phyloP scores from a whole-genome alignment of 176 grass and related monocot species.

The Musa schizocarpa region DNA sequence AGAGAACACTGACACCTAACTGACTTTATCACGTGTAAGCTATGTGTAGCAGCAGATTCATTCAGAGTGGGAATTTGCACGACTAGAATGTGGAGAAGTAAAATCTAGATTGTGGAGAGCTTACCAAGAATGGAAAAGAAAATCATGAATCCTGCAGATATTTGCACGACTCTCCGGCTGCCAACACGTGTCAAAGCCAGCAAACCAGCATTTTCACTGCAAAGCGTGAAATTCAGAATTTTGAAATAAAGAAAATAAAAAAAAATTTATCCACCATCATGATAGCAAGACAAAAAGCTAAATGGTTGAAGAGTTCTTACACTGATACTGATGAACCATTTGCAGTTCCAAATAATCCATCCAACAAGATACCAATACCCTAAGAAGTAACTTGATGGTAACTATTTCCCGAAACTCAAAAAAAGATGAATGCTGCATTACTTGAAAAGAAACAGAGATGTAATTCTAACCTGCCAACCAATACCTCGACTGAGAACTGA shows the following conservation, averaged over 20 bases:
- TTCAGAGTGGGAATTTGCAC: not conserved
- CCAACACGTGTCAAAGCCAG: slow-evolving; percentile 69
- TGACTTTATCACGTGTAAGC: not conserved
- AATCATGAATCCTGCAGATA: slow-evolving; percentile 97
- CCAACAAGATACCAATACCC: slow-evolving; percentile 72
- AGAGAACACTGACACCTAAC: not conserved
- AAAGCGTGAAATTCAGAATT: slow-evolving; percentile 14
- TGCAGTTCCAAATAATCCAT: slow-evolving; percentile 76
- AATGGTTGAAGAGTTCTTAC: slow-evolving; percentile 30
- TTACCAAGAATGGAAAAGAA: slow-evolving; percentile 94
- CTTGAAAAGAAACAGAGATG: not conserved
- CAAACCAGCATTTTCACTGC: slow-evolving; percentile 81
- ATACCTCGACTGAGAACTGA: slow-evolving; percentile 76
- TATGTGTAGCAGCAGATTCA: not conserved
- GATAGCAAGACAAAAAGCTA: not conserved
- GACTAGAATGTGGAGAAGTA: not conserved
- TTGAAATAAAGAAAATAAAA: slow-evolving; percentile 4
- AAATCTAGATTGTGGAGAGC: not conserved
- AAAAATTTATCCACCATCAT: not conserved
- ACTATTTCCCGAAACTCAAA: not conserved
- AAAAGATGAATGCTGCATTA: not conserved
- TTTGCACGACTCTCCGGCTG: slow-evolving; percentile 82
- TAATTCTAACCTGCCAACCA: slow-evolving; percentile 69
- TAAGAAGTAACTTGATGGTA: slow-evolving; percentile 10
- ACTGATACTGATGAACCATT: slow-evolving; percentile 60